phyloP scores from a whole-genome alignment of 2,329 filamentous ascomycete species.

The Trichophyton rubrum region DNA sequence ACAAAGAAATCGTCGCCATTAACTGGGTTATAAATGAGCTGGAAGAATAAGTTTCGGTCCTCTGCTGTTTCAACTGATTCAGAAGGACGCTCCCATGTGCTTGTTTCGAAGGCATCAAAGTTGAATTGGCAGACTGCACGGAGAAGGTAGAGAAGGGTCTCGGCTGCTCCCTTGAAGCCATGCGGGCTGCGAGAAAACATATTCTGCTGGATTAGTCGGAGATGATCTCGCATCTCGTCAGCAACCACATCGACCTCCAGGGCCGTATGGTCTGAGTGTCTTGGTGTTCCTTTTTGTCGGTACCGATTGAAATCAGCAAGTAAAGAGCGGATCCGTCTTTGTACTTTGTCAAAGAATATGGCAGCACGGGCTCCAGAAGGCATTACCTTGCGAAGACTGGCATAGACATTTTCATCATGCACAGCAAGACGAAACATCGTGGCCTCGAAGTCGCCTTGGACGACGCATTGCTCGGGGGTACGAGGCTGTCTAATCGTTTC shows the following conservation, averaged over 20 bases:
- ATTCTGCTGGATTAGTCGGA: conserved; percentile 24
- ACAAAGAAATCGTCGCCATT: conserved; percentile 26
- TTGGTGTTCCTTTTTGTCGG: conserved; percentile 21
- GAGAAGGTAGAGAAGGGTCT: conserved; percentile 28
- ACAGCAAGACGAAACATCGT: conserved; percentile 36
- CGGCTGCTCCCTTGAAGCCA: conserved; percentile 26
- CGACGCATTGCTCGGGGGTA: conserved; percentile 32
- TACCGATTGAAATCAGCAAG: conserved; percentile 31
- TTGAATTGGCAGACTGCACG: conserved; percentile 28
- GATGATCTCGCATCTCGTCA: conserved; percentile 20
- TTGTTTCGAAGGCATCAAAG: conserved; percentile 28
- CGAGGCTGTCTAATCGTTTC: conserved; percentile 23
- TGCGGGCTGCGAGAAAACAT: conserved; percentile 24
- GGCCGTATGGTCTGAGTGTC: conserved; percentile 14
- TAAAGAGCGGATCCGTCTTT: conserved; percentile 24
- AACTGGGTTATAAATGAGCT: conserved; percentile 27
- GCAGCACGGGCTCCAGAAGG: conserved; percentile 30
- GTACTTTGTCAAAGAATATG: conserved; percentile 35
- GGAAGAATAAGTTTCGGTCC: conserved; percentile 32
- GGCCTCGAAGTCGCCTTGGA: conserved; percentile 33
- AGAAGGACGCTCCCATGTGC: conserved; percentile 22
- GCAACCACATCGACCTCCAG: conserved; percentile 24
- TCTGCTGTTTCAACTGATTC: conserved; percentile 29
- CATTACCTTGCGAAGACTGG: conserved; percentile 32
- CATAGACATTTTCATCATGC: conserved; percentile 32